A percentile compares a stretch with the other conserved stretches of the same genome.
phyloP scores from a whole-genome alignment of 345 rosid genomes.

The Adansonia digitata region DNA sequence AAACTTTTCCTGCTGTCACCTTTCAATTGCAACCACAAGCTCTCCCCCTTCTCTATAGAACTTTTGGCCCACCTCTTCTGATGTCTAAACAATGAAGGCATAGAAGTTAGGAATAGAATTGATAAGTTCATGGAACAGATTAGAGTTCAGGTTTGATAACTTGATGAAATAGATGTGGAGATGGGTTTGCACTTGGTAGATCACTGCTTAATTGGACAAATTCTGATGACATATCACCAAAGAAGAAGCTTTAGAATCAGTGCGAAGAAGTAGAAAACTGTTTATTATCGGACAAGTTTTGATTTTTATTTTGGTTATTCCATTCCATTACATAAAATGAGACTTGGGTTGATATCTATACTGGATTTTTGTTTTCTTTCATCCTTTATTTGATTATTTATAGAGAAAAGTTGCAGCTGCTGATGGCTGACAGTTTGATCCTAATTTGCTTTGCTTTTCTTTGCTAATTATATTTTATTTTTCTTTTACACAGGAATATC shows the following conservation, averaged over 20 bases:
- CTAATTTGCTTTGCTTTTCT: neutral
- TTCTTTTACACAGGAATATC: slow-evolving; percentile 57
- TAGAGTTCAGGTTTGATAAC: no score
- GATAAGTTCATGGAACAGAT: no score
- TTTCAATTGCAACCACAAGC: neutral
- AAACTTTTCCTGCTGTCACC: neutral
- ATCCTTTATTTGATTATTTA: neutral
- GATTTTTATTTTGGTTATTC: neutral
- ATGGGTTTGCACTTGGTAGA: neutral
- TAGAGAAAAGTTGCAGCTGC: neutral
- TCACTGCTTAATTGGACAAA: neutral
- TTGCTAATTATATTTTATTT: no score
- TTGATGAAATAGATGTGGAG: no score
- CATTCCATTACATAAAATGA: neutral
- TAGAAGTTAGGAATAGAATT: no score
- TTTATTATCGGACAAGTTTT: neutral
- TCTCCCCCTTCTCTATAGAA: no score
- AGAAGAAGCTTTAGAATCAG: neutral
- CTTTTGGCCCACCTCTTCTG: no score
- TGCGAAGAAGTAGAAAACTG: neutral
- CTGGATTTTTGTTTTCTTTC: neutral
- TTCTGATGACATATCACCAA: neutral
- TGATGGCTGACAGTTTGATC: neutral
- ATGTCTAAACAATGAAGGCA: no score
- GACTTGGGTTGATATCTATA: neutral